phyloP scores from a whole-genome alignment of 2,329 filamentous ascomycete genomes.

The Ophiostoma perfectum region DNA sequence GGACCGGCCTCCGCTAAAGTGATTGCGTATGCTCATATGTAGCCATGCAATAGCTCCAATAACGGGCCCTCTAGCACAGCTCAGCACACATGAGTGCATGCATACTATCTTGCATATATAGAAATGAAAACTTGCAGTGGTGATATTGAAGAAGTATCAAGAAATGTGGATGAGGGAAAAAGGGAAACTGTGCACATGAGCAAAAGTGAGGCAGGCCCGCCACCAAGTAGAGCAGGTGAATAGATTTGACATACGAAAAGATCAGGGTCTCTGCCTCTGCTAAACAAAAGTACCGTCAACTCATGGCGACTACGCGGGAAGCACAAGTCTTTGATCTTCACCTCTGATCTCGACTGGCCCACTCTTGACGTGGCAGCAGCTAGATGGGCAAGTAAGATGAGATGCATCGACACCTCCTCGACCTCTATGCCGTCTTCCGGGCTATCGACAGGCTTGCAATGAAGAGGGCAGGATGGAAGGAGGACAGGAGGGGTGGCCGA shows the following conservation, averaged over 20 bases:
- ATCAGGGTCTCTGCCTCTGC: background rate
- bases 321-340: background rate
- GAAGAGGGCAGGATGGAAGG: too few relatives aligned
- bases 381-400: background rate
- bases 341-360: background rate
- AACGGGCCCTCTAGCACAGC: too few relatives aligned
- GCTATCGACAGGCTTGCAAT: too few relatives aligned
- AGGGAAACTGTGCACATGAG: background rate
- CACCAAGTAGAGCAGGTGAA: background rate
- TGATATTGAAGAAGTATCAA: too few relatives aligned
- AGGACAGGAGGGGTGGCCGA: too few relatives aligned
- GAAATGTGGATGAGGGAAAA: background rate
- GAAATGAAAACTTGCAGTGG: too few relatives aligned
- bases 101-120: too few relatives aligned
- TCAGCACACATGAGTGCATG: too few relatives aligned
- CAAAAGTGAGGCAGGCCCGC: background rate
- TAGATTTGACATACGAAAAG: too few relatives aligned
- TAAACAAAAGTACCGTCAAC: slow-evolving; percentile 4
- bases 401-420: background rate
- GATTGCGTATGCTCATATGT: slow-evolving; percentile 6
- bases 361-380: slow-evolving; percentile 1
- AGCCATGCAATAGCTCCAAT: background rate
- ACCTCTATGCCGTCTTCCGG: too few relatives aligned
- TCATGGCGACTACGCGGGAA: background rate
- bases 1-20: background rate